Evolutionary conservation across 1,284 basidiomycete genomes (phyloP).

Genomic region (Fomitopsis schrenkii): DNA sequence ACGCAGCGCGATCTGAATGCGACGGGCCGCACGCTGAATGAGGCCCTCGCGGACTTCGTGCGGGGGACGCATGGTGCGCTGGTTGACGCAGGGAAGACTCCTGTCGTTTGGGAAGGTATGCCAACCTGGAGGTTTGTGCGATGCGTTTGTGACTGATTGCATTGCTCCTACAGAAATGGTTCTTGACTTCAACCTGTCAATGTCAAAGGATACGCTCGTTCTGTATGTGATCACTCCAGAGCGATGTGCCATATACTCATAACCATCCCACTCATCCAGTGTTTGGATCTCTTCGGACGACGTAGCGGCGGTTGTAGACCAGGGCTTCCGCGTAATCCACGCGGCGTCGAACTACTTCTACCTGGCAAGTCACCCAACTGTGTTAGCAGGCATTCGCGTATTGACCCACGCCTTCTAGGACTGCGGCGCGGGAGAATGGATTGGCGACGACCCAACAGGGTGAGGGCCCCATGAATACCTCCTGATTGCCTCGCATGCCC

Average conservation of each 20-base stretch:
- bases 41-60: conserved; percentile 64
- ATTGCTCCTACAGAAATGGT: conserved; percentile 51
- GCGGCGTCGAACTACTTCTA: conserved; percentile 60
- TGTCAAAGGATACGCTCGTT: conserved; percentile 67
- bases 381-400: background rate
- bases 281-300: conserved; percentile 51
- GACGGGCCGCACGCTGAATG: conserved; percentile 52
- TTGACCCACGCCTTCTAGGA: conserved; percentile 39
- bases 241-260: background rate
- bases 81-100: conserved; percentile 43
- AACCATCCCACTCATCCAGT: conserved; percentile 26
- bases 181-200: conserved; percentile 55
- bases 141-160: background rate
- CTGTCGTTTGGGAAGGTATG: conserved; percentile 62
- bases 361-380: conserved; percentile 33
- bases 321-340: conserved; percentile 49
- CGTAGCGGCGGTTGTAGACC: conserved; percentile 39
- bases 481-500: background rate
- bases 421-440: conserved; percentile 78
- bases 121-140: too few species aligned
- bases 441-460: conserved; percentile 53
- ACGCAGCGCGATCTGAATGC: conserved; percentile 50
- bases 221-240: conserved; percentile 38
- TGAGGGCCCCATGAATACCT: conserved; percentile 10
- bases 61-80: conserved; percentile 47